Base-by-base conservation (phyloP, 2,329 filamentous ascomycete genomes). In the Diaporthe australafricana region DNA sequence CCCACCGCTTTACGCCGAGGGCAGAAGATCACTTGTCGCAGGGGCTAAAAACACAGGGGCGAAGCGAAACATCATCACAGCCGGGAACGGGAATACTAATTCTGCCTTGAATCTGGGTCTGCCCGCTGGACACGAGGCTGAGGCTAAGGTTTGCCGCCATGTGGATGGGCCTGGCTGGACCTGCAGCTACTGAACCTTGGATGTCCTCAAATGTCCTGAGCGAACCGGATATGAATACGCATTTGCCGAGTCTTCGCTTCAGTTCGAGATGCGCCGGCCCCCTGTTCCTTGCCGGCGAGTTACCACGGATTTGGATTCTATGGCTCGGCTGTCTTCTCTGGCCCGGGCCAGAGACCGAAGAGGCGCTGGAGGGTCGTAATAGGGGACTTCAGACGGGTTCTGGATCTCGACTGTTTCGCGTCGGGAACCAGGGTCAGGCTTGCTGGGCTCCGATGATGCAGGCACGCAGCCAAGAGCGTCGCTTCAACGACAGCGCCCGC, bases 91-190 rank as follows among this genome's bases (percentile, higher is more conserved):
- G n/a, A 8, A 30, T n/a, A 27, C 38, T 22, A 30, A 22, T 30
- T 30, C n/a, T 60, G 56, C 56, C 38, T 27, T n/a, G 38, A 30
- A 60, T 22, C 27, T 7, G 38, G 42, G 20, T 17, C 14, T 25
- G 60, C 20, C 60, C 35, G 27, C 30, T 38, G 20, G 32, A 6
- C 27, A 50, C 60, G 60, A 65, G 60, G 60, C 60, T 65, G 60
- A 65, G 60, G 45, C 42, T 50, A 50, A 65, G 60, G 45, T 65
- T 50, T 65, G 60, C 60, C 60, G 60, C 60, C 60, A 65, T 65
- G 60, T 65, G 60, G 60, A 65, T 65, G 45, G 60, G 45, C 45
- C 60, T 65, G 60, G 45, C 60, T 65, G 60, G 60, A 65, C 45
- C 42, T 65, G 60, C 60, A 50, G 60, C 60, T 50, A 65, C 60